These are phyloP conservation scores for Clarireedia homoeocarpa DNA, from an alignment of 2,329 filamentous ascomycete species.

Conservation along the genomic window DNA sequence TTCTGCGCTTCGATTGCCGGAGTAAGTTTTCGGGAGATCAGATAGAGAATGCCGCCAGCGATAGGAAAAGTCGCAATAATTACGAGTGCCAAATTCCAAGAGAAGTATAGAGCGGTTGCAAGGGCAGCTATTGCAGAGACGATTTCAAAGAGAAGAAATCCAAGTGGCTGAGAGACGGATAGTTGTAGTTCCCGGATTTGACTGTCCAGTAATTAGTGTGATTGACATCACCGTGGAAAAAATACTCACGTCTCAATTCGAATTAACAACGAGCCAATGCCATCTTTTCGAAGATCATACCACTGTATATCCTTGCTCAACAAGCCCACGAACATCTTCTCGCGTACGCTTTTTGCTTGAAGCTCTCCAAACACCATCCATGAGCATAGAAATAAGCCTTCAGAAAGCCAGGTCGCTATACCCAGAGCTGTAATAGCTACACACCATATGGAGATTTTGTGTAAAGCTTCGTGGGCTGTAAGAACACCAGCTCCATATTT, in stretches of 20 bases:
- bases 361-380: constrained; percentile 79
- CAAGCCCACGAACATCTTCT: constrained; percentile 58
- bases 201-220: constrained; percentile 38
- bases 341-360: constrained; percentile 61
- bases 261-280: constrained; percentile 62
- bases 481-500: constrained; percentile 51
- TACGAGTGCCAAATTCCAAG: constrained; percentile 77
- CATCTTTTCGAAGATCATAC: constrained; percentile 70
- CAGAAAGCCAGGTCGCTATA: constrained; percentile 56
- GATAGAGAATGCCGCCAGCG: constrained; percentile 49
- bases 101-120: constrained; percentile 65
- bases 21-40: constrained; percentile 54
- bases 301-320: constrained; percentile 69
- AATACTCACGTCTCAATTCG: constrained; percentile 62
- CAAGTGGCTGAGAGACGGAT: constrained; percentile 72
- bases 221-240: background rate
- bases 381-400: constrained; percentile 55
- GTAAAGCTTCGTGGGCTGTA: constrained; percentile 42
- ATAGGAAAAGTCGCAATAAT: constrained; percentile 67
- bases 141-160: constrained; percentile 56
- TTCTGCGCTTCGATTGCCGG: constrained; percentile 63
- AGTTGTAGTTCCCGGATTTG: constrained; percentile 76
- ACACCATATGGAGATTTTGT: constrained; percentile 50
- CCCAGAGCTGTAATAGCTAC: constrained; percentile 58
- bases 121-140: constrained; percentile 60